Percentiles rank a stretch among this genome's conserved stretches.
phyloP scores from a whole-genome alignment of 371 early-diverging fungal species.

The Apophysomyces elegans region DNA sequence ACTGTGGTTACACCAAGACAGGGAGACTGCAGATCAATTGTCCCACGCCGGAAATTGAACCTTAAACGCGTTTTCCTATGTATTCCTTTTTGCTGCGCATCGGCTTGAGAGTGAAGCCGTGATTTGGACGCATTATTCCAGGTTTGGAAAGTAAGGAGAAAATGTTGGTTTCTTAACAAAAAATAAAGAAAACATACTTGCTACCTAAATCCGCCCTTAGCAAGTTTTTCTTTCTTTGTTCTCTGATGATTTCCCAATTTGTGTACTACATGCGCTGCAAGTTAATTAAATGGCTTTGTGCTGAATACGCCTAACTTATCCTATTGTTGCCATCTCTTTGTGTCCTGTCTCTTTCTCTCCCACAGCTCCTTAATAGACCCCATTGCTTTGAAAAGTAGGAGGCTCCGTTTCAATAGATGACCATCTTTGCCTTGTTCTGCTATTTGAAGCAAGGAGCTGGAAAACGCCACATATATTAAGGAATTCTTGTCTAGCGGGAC shows the following conservation, averaged over 20 bases:
- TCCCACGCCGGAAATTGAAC: slow-evolving; percentile 11
- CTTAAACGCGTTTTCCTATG: slow-evolving; percentile 8
- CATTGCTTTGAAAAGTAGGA: no score
- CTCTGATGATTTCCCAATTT: background rate
- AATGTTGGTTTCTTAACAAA: background rate
- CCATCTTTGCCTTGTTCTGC: no score
- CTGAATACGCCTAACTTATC: background rate
- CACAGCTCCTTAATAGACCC: no score
- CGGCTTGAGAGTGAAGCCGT: slow-evolving; percentile 2
- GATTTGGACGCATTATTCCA: background rate
- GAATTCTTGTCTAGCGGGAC: no score
- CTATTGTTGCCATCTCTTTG: background rate
- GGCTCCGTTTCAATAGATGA: no score
- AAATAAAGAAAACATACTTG: background rate
- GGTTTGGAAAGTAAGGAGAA: slow-evolving; percentile 1
- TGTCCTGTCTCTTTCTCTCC: no score
- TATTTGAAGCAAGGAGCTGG: no score
- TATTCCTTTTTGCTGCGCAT: slow-evolving; percentile 3
- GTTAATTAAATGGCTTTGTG: background rate
- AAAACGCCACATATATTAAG: no score
- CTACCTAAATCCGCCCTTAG: background rate
- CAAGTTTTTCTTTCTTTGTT: background rate
- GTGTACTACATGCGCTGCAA: background rate
- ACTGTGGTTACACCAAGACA: background rate
- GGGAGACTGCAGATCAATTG: slow-evolving; percentile 5